These are phyloP conservation scores for Acacia melanoxylon DNA, from an alignment of 306 rosid genomes.

Conservation along the genomic window DNA sequence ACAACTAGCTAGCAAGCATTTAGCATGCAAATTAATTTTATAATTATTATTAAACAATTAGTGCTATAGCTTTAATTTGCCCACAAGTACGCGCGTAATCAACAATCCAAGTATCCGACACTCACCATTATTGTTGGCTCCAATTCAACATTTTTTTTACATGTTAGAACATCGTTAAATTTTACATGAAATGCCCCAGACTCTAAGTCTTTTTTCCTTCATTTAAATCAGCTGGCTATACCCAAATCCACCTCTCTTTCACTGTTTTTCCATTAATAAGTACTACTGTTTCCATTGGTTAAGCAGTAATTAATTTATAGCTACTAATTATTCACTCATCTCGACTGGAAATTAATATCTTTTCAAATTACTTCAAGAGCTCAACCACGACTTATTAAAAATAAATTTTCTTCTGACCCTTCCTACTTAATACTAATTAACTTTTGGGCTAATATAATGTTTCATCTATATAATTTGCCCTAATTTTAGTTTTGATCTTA, in stretches of 20 bases:
- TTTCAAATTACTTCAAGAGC: no score
- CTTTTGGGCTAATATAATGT: no score
- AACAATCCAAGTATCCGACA: no score
- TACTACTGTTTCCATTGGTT: no score
- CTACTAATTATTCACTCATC: no score
- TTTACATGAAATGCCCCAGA: neutral
- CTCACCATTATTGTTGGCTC: neutral
- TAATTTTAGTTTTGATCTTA: no score
- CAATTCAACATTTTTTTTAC: constrained; percentile 9
- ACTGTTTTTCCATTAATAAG: no score
- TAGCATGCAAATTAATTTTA: neutral
- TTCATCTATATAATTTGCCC: no score
- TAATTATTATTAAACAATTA: neutral
- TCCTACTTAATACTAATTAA: no score
- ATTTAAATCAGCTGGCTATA: neutral
- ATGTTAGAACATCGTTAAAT: neutral
- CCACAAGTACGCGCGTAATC: constrained; percentile 30
- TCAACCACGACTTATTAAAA: neutral
- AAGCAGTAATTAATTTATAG: no score
- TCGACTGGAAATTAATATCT: no score
- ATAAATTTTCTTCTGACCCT: neutral
- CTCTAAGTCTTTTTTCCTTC: neutral
- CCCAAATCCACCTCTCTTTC: neutral
- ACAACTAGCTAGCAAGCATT: constrained; percentile 28
- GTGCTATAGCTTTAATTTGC: constrained; percentile 28